Evolutionary conservation across 805 yeast species (phyloP), one percentile per base, ranked within the genome.

Genomic region (Zygoascus tannicola): DNA sequence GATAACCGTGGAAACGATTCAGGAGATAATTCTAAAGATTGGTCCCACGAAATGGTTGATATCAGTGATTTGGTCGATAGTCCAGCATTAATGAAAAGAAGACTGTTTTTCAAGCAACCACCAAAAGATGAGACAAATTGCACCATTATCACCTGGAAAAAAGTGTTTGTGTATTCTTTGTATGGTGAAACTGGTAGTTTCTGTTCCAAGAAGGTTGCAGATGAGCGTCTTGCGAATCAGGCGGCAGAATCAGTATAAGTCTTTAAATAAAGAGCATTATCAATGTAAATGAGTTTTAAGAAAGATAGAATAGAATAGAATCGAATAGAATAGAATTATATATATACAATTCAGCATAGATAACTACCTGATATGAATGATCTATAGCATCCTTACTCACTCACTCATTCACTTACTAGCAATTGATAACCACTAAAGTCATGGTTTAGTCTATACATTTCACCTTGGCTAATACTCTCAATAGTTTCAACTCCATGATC

Each of bases 101-200:
- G 30, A 32, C 14, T 19, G n/a, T 30, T 19, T 10, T 20, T 16
- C 19, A 32, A 21, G 19, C 20, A 19, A 19, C 21, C 37, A 8
- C 19, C 35, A 7, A 22, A 20, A 12, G 28, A 20, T 22, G 18
- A 22, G 5, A 35, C 16, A 7, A 39, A 35, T 35, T 46, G 46
- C 32, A 36, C 38, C n/a, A 26, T 44, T 8, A 41, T 50, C 36
- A 50, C 53, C 2, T 50, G 53, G 53, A 34, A 43, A 38, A 35
- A 32, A 7, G 51, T 50, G n/a, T 50, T 50, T 40, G 37, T 28
- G 22, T 46, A 48, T 30, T 46, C 54, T 14, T 35, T 50, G 7
- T 50, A 40, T 36, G 54, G 54, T 12, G 40, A 32, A 5, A 35
- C 46, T 2, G 23, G 44, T n/a, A 50, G 41, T 30, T 49, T 50